Evolutionary conservation across 768 basidiomycete genomes (phyloP).

Genomic region (Rhodotorula kratochvilovae): DNA sequence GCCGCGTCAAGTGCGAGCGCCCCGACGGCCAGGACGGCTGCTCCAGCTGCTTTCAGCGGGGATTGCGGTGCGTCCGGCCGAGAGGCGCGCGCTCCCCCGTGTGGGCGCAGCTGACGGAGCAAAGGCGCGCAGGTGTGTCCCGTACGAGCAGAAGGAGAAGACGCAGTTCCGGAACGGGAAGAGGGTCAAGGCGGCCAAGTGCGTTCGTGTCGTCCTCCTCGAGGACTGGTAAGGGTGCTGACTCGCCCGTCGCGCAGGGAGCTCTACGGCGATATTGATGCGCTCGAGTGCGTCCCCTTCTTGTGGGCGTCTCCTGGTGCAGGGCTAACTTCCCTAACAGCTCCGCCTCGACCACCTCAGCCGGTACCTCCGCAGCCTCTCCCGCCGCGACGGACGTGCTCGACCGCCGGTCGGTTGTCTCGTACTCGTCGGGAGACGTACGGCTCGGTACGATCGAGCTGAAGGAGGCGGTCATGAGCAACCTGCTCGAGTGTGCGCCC

Average conservation of each 20-base stretch:
- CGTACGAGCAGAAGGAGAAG: too few relatives aligned
- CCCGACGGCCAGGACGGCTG: not conserved
- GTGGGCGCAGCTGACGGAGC: not conserved
- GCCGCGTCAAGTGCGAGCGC: not conserved
- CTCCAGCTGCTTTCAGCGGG: not conserved
- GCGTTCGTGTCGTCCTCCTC: not conserved
- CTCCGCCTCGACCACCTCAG: too few relatives aligned
- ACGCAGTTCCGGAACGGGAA: not conserved
- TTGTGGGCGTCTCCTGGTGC: too few relatives aligned
- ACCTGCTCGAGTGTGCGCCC: not conserved
- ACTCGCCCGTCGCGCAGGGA: not conserved
- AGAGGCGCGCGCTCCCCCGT: too few relatives aligned
- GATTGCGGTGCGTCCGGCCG: not conserved
- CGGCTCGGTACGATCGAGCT: conserved; percentile 11
- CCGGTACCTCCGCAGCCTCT: not conserved
- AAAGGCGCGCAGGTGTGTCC: not conserved
- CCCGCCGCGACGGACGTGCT: not conserved
- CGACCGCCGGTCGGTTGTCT: not conserved
- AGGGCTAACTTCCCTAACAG: too few relatives aligned
- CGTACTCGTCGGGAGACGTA: not conserved
- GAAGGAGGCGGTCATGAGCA: not conserved
- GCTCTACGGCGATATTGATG: not conserved
- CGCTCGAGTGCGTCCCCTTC: too few relatives aligned
- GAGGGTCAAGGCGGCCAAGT: not conserved
- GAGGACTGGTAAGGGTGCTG: not conserved